These are phyloP conservation scores for Cutaneotrichosporon spelunceum DNA, from an alignment of 1,284 basidiomycete genomes.

Conservation along the genomic window DNA sequence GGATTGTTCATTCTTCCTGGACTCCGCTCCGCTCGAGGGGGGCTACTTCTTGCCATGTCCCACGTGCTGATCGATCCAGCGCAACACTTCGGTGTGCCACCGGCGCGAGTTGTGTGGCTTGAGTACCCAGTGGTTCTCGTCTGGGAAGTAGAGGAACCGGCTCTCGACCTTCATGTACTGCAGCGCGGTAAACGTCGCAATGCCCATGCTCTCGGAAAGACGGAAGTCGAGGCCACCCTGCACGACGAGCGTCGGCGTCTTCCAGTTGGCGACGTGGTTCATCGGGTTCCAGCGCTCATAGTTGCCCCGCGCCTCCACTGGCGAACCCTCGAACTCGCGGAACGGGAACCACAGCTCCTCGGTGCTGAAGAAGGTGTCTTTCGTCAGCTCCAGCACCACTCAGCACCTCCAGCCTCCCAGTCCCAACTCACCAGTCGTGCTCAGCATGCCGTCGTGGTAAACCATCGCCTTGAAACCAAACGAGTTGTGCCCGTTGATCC, in stretches of 20 bases:
- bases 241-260: constrained; percentile 75
- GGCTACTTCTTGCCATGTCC: constrained; percentile 48
- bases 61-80: constrained; percentile 75
- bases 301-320: constrained; percentile 27
- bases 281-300: constrained; percentile 58
- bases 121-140: constrained; percentile 85
- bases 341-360: constrained; percentile 55
- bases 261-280: constrained; percentile 78
- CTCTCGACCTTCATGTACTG: constrained; percentile 63
- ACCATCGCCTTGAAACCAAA: constrained; percentile 83
- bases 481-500: constrained; percentile 90
- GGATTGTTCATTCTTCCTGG: neutral
- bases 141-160: constrained; percentile 81
- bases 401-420: no score
- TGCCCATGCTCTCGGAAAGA: constrained; percentile 74
- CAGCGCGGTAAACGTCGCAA: constrained; percentile 56
- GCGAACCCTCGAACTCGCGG: constrained; percentile 35
- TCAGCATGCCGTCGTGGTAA: constrained; percentile 74
- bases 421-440: constrained; percentile 17
- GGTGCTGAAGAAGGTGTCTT: constrained; percentile 69
- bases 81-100: constrained; percentile 70
- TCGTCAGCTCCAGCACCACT: neutral
- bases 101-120: constrained; percentile 57
- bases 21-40: neutral
- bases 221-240: constrained; percentile 84